Conservation (phyloP, 2,329 filamentous ascomycete species). For the Fusarium algeriense region DNA sequence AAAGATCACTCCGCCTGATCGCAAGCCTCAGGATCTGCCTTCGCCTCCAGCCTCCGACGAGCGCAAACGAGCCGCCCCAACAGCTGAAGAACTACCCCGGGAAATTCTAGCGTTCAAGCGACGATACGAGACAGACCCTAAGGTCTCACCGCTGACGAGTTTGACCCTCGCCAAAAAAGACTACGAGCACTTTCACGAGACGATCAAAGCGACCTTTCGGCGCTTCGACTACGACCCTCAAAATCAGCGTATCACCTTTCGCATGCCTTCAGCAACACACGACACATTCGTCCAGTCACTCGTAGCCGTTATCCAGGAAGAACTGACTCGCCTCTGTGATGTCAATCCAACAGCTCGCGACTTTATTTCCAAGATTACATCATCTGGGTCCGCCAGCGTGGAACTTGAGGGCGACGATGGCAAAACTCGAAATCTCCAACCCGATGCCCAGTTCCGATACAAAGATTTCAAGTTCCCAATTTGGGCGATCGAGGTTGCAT, state of each 20-base stretch:
- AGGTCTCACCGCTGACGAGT: accelerated
- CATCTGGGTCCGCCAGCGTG: not conserved
- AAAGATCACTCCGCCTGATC: no score
- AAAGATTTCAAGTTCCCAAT: conserved; percentile 17
- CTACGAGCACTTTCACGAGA: not conserved
- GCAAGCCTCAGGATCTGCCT: no score
- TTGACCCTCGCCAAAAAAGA: not conserved
- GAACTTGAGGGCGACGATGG: not conserved
- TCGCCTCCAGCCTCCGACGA: no score
- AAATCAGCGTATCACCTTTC: not conserved
- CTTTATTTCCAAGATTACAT: not conserved
- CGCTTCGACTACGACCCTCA: conserved; percentile 16
- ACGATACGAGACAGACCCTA: no score
- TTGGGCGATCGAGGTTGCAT: conserved; percentile 38
- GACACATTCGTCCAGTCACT: conserved; percentile 1
- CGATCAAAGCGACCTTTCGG: conserved; percentile 3
- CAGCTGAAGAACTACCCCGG: not conserved
- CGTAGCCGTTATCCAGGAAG: no score
- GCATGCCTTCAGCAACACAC: conserved; percentile 24
- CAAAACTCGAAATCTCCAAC: conserved; percentile 3
- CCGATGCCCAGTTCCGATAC: conserved; percentile 33
- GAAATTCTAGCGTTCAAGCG: not conserved
- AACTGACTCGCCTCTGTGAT: not conserved
- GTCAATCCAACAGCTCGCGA: not conserved
- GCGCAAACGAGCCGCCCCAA: not conserved